These are phyloP conservation scores for Botrytis elliptica DNA, from an alignment of 2,329 filamentous ascomycete species.

Conservation along the genomic window DNA sequence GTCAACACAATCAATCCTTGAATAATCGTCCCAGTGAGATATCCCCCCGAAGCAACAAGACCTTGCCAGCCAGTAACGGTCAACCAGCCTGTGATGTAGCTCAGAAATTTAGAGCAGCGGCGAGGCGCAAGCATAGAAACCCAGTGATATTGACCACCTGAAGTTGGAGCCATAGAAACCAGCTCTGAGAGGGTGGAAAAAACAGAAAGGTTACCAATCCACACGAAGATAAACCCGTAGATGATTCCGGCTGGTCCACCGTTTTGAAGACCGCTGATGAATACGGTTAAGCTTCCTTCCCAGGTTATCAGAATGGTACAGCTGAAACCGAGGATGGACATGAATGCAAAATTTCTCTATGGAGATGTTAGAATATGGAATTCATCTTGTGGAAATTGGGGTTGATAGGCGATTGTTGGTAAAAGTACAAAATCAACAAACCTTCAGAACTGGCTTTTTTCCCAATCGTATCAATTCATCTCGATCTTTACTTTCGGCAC, in stretches of 20 bases:
- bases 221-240: constrained; percentile 40
- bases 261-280: constrained; percentile 13
- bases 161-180: constrained; percentile 48
- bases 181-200: constrained; percentile 21
- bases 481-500: background rate
- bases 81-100: constrained; percentile 44
- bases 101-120: constrained; percentile 50
- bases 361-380: background rate
- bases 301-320: constrained; percentile 45
- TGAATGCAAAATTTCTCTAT: constrained; percentile 43
- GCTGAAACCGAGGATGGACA: constrained; percentile 44
- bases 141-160: constrained; percentile 59
- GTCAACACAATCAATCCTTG: constrained; percentile 12
- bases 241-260: constrained; percentile 39
- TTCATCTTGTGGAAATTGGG: background rate
- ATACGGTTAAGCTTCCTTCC: constrained; percentile 34
- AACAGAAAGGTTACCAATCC: constrained; percentile 32
- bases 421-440: background rate
- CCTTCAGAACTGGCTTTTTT: constrained; percentile 19
- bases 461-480: constrained; percentile 12
- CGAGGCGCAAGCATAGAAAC: constrained; percentile 52
- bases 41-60: constrained; percentile 3
- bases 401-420: background rate
- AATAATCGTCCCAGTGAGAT: constrained; percentile 8
- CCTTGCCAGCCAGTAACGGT: constrained; percentile 15